Percentiles rank a stretch among this genome's conserved stretches.
phyloP scores from a whole-genome alignment of 1,284 basidiomycete species.

The Sparassis latifolia region DNA sequence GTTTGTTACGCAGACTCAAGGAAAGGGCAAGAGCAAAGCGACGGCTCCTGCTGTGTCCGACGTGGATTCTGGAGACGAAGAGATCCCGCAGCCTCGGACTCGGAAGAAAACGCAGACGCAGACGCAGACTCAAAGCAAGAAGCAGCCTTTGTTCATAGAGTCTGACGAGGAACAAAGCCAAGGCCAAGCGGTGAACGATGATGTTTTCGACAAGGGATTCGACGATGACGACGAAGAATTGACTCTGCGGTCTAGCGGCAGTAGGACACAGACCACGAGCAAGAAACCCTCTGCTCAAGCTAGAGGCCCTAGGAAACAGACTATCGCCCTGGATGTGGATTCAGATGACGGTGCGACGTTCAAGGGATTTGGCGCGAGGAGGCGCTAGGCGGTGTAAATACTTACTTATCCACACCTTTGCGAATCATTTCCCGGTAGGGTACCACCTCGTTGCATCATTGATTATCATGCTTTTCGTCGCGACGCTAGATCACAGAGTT shows the following conservation, averaged over 20 bases:
- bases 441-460: too few relatives aligned
- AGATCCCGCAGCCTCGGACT: slow-evolving; percentile 5
- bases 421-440: too few relatives aligned
- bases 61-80: slow-evolving; percentile 32
- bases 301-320: background rate
- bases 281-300: too few relatives aligned
- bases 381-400: slow-evolving; percentile 4
- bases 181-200: slow-evolving; percentile 3
- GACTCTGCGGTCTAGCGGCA: slow-evolving; percentile 9
- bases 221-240: slow-evolving; percentile 4
- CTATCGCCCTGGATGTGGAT: slow-evolving; percentile 52
- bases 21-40: slow-evolving; percentile 6
- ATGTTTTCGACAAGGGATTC: slow-evolving; percentile 4
- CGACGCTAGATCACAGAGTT: too few relatives aligned
- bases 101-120: background rate
- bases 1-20: slow-evolving; percentile 4
- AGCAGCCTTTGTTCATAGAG: slow-evolving; percentile 21
- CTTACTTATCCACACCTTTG: too few relatives aligned
- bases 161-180: slow-evolving; percentile 16
- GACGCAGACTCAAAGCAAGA: slow-evolving; percentile 9
- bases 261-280: slow-evolving; percentile 4
- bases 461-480: too few relatives aligned
- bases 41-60: slow-evolving; percentile 1
- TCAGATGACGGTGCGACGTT: slow-evolving; percentile 66
- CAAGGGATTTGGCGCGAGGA: slow-evolving; percentile 49